Evolutionary conservation across 768 basidiomycete genomes (phyloP), one percentile per base, ranked within the genome.

Genomic region (Psilocybe cyanescens): DNA sequence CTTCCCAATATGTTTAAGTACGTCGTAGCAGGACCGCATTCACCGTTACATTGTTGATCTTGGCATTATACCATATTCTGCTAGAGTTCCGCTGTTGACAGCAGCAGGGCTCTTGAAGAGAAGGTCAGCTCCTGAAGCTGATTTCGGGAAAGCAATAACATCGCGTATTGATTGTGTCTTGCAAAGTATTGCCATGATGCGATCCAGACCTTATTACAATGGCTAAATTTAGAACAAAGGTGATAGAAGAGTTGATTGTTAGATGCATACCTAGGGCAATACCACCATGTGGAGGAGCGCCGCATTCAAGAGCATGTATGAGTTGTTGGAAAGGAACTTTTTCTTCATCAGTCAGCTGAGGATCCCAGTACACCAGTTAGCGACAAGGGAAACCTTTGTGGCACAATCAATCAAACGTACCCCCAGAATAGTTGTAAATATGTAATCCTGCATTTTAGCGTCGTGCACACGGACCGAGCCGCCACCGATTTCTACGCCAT

Each of bases 111-210:
- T 94, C 75, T 87, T 90, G 82, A 97, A 95, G 41, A 97, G 85
- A 46, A 88, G 85, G 76, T 98, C 96, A 24, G 87, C 83, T 4
- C 96, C 95, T 60, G 78, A 85, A 44, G 87, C 85, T 7, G 91
- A 90, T 80, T 98, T 98, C 8, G 96, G 96, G 79, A 98, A 98
- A 17, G 96, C 96, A 65, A 98, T 97, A 65, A 98, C 96, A 68
- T 97, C 95, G 62, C 94, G 84, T 67, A 98, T 98, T 41, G 94
- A 94, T 60, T 85, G 83, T 3, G 94, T 85, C 64, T 88, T 86
- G 79, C 94, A 95, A 3, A 98, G 83, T 65, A 96, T 95, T 11
- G 95, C 83, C 86, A 97, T 91, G 63, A 98, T 78, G 35, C 96
- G 87, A 81, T 98, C 96, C 66, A 98, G 93, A 49, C 95, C 95